Base-by-base conservation (phyloP, 2,329 filamentous ascomycete genomes). In the Diplodia corticola region DNA sequence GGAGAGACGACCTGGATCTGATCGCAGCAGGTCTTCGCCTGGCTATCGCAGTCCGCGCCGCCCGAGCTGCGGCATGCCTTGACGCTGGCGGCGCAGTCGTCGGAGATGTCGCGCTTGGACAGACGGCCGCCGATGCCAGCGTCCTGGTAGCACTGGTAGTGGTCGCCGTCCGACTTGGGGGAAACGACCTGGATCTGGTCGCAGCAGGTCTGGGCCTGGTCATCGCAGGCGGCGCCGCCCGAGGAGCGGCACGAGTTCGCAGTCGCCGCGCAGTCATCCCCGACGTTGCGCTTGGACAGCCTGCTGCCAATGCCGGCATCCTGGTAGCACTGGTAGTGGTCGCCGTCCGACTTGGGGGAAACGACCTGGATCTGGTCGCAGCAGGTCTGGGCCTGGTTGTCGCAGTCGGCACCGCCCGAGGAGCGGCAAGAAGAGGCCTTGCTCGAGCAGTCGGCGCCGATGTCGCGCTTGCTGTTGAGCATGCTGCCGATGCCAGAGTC, bases 141-240 rank as follows among this genome's bases (percentile, higher is more conserved):
- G 53, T 57, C 53, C 53, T 57, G 30, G 53, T 57, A 57, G 33
- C 53, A 57, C 30, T 57, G 53, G 33, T 44, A 57, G 30, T 57
- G 53, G 12, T 57, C 53, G 20, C 33, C 22, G 12, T 57, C 53
- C 1, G 20, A 15, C 24, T 44, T 40, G 20, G 53, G 53, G 4
- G 53, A 57, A 6, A 57, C 53, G 10, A 57, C 53, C 1, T 12
- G 9, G 9, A 33, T 33, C 30, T 33, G 30, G 9, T 50, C 48
- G 13, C 48, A 50, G 48, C 48, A 50, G 24, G 22, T 10, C 12
- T 24, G 1, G 7, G 48, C 24, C 4, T 28, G 22, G 22, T 28
- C 22, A 28, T 26, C 22, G 13, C 22, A 50, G 48, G 7, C 7
- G 22, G 12, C 4, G 12, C 10, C 20, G 22, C 48, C 48, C 4